A percentile compares a stretch with the other conserved stretches of the same genome.
These are phyloP conservation scores for Cronartium ribicola DNA, from an alignment of 1,284 basidiomycete species.

Conservation along the genomic window DNA sequence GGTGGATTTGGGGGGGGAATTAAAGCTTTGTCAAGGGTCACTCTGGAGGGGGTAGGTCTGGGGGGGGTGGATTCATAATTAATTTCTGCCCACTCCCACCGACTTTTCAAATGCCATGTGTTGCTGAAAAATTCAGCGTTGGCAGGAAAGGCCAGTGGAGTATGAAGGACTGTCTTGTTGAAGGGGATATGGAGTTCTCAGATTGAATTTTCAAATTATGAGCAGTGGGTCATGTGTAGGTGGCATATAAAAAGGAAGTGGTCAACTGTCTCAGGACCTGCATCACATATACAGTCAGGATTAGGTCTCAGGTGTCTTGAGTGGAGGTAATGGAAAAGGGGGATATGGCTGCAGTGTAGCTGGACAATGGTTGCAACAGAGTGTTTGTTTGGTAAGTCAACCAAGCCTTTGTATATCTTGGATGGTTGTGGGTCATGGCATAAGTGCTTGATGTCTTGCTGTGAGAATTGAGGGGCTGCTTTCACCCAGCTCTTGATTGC, in stretches of 20 bases:
- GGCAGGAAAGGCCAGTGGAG: no score
- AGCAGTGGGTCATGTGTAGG: not conserved
- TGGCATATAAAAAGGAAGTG: not conserved
- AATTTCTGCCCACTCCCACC: no score
- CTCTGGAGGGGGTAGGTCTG: no score
- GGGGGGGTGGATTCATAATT: no score
- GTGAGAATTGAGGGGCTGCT: not conserved
- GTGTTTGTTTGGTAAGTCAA: not conserved
- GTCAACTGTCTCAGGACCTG: not conserved
- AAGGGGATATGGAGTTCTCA: no score
- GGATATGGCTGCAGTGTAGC: not conserved
- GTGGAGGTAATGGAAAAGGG: not conserved
- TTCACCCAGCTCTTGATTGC: not conserved
- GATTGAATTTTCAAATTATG: no score
- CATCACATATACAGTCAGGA: not conserved
- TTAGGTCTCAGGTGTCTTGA: not conserved
- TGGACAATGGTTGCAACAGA: not conserved
- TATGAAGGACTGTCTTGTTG: no score
- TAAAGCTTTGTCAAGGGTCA: no score
- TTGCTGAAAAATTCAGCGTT: no score
- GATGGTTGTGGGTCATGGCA: not conserved
- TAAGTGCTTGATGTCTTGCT: not conserved
- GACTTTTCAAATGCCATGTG: no score
- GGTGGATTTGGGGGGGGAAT: no score
- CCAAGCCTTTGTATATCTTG: not conserved